These are phyloP conservation scores for Zygosaccharomyces bisporus DNA, from an alignment of 805 yeast genomes.

Conservation along the genomic window DNA sequence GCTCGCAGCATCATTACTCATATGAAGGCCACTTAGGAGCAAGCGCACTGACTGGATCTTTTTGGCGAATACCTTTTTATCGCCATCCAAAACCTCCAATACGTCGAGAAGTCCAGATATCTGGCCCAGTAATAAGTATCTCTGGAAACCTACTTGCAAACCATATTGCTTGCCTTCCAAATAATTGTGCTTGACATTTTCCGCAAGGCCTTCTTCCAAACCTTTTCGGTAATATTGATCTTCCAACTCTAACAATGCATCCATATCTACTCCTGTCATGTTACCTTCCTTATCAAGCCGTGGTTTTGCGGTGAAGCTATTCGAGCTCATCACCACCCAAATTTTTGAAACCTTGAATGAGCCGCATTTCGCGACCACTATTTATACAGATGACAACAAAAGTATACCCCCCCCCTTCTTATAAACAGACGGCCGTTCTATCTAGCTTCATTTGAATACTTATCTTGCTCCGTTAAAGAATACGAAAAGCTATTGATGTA, in stretches of 20 bases:
- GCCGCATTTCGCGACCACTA: background rate
- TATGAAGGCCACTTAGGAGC: slow-evolving; percentile 34
- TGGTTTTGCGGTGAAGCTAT: background rate
- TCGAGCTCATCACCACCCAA: background rate
- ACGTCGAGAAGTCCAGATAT: slow-evolving; percentile 47
- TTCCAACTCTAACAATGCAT: slow-evolving; percentile 58
- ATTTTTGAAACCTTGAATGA: background rate
- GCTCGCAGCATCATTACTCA: slow-evolving; percentile 49
- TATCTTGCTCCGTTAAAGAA: too few relatives aligned
- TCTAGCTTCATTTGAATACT: too few relatives aligned
- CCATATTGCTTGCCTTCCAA: slow-evolving; percentile 85
- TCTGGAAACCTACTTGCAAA: slow-evolving; percentile 69
- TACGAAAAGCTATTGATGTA: too few relatives aligned
- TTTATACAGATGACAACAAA: background rate
- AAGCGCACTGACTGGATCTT: slow-evolving; percentile 25
- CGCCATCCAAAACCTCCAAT: slow-evolving; percentile 35
- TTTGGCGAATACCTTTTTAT: slow-evolving; percentile 17
- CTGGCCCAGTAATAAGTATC: slow-evolving; percentile 67
- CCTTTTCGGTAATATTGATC: slow-evolving; percentile 61
- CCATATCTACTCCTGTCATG: slow-evolving; percentile 39
- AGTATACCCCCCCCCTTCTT: background rate
- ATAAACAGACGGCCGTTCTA: too few relatives aligned
- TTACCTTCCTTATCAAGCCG: background rate
- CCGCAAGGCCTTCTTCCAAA: slow-evolving; percentile 61
- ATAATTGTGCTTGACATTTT: slow-evolving; percentile 55